These are phyloP conservation scores for Eucalyptus tenuipes DNA, from an alignment of 345 rosid genomes.

Conservation along the genomic window DNA sequence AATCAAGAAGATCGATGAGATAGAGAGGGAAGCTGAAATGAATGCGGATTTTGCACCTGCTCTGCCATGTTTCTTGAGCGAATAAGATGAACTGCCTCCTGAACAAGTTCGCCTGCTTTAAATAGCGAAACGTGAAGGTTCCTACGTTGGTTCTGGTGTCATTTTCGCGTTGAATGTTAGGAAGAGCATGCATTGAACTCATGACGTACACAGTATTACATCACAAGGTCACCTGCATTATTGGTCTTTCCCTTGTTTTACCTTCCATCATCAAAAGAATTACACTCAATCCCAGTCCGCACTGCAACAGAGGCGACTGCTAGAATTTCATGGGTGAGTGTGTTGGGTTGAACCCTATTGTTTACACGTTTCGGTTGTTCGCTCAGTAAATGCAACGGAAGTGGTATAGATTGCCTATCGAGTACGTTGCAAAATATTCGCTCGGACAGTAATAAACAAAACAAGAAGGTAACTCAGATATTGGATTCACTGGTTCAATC, in stretches of 20 bases:
- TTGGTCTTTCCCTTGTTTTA: background rate
- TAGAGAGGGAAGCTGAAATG: background rate
- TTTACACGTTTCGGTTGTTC: background rate
- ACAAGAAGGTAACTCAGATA: background rate
- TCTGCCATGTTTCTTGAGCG: background rate
- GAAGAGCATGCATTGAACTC: background rate
- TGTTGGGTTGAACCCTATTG: background rate
- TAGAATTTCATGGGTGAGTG: background rate
- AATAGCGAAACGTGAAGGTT: background rate
- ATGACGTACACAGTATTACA: background rate
- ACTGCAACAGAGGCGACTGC: background rate
- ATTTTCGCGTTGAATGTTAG: background rate
- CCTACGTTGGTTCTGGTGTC: background rate
- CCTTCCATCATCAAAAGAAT: background rate
- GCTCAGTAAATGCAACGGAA: background rate
- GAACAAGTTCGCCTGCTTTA: background rate
- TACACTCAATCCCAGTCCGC: background rate
- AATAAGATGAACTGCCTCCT: background rate
- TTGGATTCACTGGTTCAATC: background rate
- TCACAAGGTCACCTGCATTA: background rate
- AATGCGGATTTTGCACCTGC: background rate
- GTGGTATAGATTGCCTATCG: background rate
- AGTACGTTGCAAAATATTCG: background rate
- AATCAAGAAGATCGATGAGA: background rate
- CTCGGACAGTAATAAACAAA: background rate